phyloP scores from a whole-genome alignment of 106 monocot genomes.

The Xerophyta viscosa region DNA sequence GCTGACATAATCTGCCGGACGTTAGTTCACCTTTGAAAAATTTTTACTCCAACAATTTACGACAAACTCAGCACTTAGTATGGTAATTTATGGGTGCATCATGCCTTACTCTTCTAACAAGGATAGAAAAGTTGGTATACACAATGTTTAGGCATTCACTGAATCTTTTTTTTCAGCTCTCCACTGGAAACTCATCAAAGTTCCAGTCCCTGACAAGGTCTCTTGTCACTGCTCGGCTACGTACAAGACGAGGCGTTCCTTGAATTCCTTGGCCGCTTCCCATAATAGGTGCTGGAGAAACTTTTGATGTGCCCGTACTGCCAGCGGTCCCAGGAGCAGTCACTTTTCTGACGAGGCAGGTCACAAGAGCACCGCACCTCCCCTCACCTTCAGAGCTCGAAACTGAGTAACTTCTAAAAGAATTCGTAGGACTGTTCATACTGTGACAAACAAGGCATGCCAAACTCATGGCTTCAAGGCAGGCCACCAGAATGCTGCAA shows the following conservation, averaged over 20 bases:
- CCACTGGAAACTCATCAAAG: slow-evolving; percentile 35
- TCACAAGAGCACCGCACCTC: slow-evolving; percentile 30
- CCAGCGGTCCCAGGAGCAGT: slow-evolving; percentile 5
- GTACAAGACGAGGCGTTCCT: slow-evolving; percentile 42
- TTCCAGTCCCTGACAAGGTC: slow-evolving; percentile 71
- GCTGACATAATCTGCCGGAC: too few relatives aligned
- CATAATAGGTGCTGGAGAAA: slow-evolving; percentile 30
- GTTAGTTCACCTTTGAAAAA: too few relatives aligned
- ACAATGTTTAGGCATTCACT: background rate
- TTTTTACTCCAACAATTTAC: too few relatives aligned
- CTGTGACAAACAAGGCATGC: slow-evolving; percentile 70
- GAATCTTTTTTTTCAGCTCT: slow-evolving; percentile 7
- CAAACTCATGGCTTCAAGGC: slow-evolving; percentile 41
- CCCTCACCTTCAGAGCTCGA: slow-evolving; percentile 61
- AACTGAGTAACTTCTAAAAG: slow-evolving; percentile 56
- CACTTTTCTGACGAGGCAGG: slow-evolving; percentile 35
- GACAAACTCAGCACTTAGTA: too few relatives aligned
- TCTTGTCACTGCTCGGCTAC: slow-evolving; percentile 55
- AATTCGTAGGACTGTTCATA: slow-evolving; percentile 39
- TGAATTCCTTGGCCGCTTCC: slow-evolving; percentile 16
- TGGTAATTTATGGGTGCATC: too few relatives aligned
- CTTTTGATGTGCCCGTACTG: slow-evolving; percentile 33
- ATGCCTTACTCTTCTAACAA: too few relatives aligned
- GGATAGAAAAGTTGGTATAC: background rate
- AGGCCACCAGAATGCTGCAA: too few relatives aligned